Conservation (phyloP, 2,329 filamentous ascomycete genomes). For the Venturia carpophila region DNA sequence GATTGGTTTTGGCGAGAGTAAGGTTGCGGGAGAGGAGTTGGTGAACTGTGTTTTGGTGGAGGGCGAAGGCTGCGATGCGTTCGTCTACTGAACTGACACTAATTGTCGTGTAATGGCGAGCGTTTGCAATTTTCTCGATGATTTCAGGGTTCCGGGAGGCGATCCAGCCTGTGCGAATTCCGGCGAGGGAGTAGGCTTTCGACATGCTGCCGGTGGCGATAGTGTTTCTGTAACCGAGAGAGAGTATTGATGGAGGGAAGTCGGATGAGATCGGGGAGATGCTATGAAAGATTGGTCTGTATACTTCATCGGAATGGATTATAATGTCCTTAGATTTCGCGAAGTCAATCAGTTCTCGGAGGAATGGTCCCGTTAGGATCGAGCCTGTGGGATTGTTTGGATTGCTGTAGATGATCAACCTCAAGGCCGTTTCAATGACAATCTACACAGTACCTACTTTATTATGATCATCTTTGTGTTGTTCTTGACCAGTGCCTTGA, state of each 20-base stretch:
- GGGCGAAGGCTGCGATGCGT: slow-evolving; percentile 65
- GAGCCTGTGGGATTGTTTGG: slow-evolving; percentile 78
- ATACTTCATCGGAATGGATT: slow-evolving; percentile 73
- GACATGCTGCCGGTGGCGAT: slow-evolving; percentile 75
- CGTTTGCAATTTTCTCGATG: slow-evolving; percentile 54
- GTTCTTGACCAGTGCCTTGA: slow-evolving; percentile 55
- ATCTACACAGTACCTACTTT: slow-evolving; percentile 34
- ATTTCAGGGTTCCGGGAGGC: slow-evolving; percentile 57
- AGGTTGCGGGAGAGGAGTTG: slow-evolving; percentile 56
- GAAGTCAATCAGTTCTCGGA: slow-evolving; percentile 55
- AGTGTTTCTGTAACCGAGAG: slow-evolving; percentile 62
- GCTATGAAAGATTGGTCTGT: slow-evolving; percentile 72
- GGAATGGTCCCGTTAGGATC: slow-evolving; percentile 53
- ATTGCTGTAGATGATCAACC: slow-evolving; percentile 46
- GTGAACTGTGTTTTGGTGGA: slow-evolving; percentile 58
- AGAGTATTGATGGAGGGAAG: slow-evolving; percentile 60
- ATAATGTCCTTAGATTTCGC: slow-evolving; percentile 56
- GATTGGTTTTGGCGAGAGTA: slow-evolving; percentile 58
- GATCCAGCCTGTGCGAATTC: slow-evolving; percentile 77
- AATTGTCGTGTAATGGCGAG: slow-evolving; percentile 78
- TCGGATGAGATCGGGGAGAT: slow-evolving; percentile 46
- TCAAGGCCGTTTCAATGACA: neutral
- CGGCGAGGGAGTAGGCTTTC: slow-evolving; percentile 77
- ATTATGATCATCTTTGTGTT: slow-evolving; percentile 67
- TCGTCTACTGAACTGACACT: slow-evolving; percentile 79